Evolutionary conservation across 345 rosid species (phyloP).

Genomic region (Camelina neglecta): DNA sequence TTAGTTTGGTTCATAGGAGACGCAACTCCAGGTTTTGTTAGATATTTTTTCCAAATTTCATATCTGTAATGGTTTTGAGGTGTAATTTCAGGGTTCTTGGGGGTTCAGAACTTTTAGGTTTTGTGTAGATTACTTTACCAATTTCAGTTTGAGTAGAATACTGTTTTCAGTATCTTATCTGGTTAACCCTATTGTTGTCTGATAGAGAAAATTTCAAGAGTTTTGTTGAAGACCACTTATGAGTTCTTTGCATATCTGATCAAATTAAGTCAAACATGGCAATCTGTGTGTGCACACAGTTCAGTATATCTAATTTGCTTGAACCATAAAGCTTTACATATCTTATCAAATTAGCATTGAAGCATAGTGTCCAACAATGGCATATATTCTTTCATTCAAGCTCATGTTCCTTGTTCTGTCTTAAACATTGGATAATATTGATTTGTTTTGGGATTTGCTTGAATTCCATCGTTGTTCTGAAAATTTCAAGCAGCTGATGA

Average conservation of each 20-base stretch:
- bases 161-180: neutral
- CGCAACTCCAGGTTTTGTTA: neutral
- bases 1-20: neutral
- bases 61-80: neutral
- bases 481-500: neutral
- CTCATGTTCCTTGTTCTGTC: neutral
- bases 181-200: neutral
- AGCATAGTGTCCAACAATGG: neutral
- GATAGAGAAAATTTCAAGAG: neutral
- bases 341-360: no score
- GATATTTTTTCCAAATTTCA: neutral
- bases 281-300: neutral
- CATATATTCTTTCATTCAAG: neutral
- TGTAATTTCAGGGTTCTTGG: no score
- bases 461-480: neutral
- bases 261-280: neutral
- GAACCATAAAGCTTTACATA: neutral
- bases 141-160: neutral
- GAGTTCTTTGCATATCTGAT: neutral
- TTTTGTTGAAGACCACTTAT: neutral
- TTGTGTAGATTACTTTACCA: neutral
- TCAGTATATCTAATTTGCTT: neutral
- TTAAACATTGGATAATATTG: neutral
- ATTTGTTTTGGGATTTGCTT: neutral
- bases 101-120: neutral